Conservation (phyloP, 2,329 filamentous ascomycete genomes). For the Aureobasidium sp. region DNA sequence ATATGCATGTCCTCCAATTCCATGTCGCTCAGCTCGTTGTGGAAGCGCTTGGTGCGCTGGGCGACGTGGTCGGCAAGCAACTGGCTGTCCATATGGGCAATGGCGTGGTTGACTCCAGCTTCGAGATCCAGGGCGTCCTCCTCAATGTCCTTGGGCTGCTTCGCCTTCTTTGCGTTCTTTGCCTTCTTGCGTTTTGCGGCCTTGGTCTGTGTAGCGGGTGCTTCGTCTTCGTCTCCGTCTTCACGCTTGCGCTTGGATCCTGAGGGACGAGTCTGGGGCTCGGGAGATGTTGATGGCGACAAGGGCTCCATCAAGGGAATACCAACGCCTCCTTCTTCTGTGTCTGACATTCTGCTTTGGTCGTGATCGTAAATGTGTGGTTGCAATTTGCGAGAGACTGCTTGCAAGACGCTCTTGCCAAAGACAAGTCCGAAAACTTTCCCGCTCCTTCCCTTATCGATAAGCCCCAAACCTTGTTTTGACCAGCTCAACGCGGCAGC, state of each 20-base stretch:
- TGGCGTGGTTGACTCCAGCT: conserved; percentile 64
- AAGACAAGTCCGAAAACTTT: conserved; percentile 5
- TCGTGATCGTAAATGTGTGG: neutral
- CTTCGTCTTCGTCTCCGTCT: conserved; percentile 26
- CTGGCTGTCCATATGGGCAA: conserved; percentile 74
- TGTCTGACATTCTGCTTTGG: conserved; percentile 35
- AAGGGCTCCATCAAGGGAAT: conserved; percentile 39
- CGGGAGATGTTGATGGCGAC: conserved; percentile 27
- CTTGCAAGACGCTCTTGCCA: neutral
- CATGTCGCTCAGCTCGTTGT: conserved; percentile 70
- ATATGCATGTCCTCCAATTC: conserved; percentile 80
- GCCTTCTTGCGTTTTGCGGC: conserved; percentile 41
- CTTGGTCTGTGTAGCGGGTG: conserved; percentile 20
- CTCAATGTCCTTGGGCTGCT: conserved; percentile 56
- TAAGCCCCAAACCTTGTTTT: neutral
- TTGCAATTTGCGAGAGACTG: neutral
- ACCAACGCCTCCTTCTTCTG: conserved; percentile 34
- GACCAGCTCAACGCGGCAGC: neutral
- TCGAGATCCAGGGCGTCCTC: conserved; percentile 47
- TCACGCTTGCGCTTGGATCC: conserved; percentile 38
- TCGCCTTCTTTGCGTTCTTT: conserved; percentile 53
- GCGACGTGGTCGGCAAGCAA: conserved; percentile 81
- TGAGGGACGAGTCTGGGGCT: conserved; percentile 22
- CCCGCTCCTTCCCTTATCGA: neutral
- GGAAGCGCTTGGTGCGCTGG: conserved; percentile 69